Evolutionary conservation across 208 protist species (phyloP).

Genomic region (Leishmania mexicana): DNA sequence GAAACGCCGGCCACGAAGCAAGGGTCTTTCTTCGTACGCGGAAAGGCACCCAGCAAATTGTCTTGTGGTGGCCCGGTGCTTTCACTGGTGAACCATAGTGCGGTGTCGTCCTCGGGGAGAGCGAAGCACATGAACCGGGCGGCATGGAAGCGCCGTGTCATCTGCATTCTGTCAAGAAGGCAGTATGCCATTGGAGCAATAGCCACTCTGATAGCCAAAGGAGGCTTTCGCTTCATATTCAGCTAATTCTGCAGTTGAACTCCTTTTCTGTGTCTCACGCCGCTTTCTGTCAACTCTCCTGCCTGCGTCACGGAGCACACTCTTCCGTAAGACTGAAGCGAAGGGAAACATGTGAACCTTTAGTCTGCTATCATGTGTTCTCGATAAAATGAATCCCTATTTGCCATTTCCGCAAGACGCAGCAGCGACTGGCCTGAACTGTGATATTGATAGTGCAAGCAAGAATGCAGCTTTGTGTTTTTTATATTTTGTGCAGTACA

Average conservation of each 20-base stretch:
- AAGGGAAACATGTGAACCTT: background rate
- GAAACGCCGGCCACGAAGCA: background rate
- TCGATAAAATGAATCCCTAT: background rate
- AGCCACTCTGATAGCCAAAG: background rate
- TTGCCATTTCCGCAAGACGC: background rate
- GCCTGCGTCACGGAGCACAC: background rate
- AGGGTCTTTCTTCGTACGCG: background rate
- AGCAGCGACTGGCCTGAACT: background rate
- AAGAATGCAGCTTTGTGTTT: background rate
- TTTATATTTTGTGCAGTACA: background rate
- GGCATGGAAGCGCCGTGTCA: background rate
- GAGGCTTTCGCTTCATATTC: background rate
- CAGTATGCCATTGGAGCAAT: background rate
- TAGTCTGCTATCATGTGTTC: background rate
- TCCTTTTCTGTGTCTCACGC: background rate
- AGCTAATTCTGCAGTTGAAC: background rate
- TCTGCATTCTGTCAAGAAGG: background rate
- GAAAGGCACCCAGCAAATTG: background rate
- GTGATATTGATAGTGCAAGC: background rate
- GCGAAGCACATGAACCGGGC: too few relatives aligned
- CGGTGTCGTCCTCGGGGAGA: background rate
- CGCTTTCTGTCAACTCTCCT: background rate
- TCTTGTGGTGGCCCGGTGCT: too few relatives aligned
- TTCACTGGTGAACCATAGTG: background rate
- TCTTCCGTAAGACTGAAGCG: background rate